Percentiles rank a stretch among this genome's conserved stretches.
Evolutionary conservation across 768 basidiomycete species (phyloP).

Genomic region (Hygrophoropsis aurantiaca): DNA sequence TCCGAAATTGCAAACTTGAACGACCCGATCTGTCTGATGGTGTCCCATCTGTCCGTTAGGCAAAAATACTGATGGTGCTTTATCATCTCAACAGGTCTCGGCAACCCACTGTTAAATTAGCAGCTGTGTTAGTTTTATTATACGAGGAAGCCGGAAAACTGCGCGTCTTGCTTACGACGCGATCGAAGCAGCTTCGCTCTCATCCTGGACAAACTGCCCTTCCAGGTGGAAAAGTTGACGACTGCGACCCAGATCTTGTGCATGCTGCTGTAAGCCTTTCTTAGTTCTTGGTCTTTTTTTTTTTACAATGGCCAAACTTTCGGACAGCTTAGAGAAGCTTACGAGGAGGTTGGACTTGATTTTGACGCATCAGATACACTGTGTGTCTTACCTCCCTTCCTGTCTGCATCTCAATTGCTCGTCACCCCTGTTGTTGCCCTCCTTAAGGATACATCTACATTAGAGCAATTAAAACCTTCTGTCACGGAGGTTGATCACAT

Average conservation of each 20-base stretch:
- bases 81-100: slow-evolving; percentile 24
- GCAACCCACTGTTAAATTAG: slow-evolving; percentile 47
- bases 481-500: slow-evolving; percentile 75
- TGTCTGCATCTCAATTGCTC: slow-evolving; percentile 65
- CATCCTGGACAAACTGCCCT: slow-evolving; percentile 84
- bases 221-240: slow-evolving; percentile 80
- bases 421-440: slow-evolving; percentile 81
- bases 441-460: slow-evolving; percentile 50
- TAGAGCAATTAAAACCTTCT: slow-evolving; percentile 53
- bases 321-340: slow-evolving; percentile 73
- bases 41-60: slow-evolving; percentile 17
- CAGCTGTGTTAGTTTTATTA: slow-evolving; percentile 77
- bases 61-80: too few species aligned
- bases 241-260: slow-evolving; percentile 57
- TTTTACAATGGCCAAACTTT: background rate
- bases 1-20: slow-evolving; percentile 32
- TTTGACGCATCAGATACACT: slow-evolving; percentile 57
- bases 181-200: slow-evolving; percentile 70
- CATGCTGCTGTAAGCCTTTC: slow-evolving; percentile 68
- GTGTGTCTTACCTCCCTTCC: slow-evolving; percentile 61
- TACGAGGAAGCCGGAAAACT: slow-evolving; percentile 69
- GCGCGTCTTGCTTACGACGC: slow-evolving; percentile 81
- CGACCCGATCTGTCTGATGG: slow-evolving; percentile 57
- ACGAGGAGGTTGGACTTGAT: slow-evolving; percentile 81
- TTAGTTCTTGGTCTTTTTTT: background rate